Evolutionary conservation across 2,329 filamentous ascomycete species (phyloP), one percentile per base, ranked within the genome.

Genomic region (Cadophora sp.): DNA sequence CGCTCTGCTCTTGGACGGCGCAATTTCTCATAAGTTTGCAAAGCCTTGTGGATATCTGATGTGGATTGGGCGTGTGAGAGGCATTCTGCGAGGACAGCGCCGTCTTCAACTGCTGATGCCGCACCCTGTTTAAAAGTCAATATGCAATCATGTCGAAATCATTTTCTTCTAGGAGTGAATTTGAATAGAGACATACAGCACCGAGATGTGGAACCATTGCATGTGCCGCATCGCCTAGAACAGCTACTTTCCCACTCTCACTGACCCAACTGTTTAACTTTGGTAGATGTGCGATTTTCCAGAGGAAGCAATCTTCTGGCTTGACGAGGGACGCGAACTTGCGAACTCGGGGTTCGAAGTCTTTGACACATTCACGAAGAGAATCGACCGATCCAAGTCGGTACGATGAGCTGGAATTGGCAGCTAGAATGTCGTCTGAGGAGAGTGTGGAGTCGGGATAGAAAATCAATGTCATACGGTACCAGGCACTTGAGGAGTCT

Each of bases 171-270:
- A n/a, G n/a, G 30, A 33, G 30, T 5, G 30, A 33, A 5, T 33
- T 33, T 5, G n/a, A 14, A 24, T 13, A 14, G n/a, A 62, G 30
- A 22, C 27, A 18, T 58, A 64, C 62, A 27, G 43, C 43, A 4
- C 62, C 62, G 24, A 64, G 24, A 64, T 64, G 62, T 39, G 62
- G 62, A n/a, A 64, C 62, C 62, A 64, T 64, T 24, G 62, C 51
- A 64, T 64, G 62, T 3, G 62, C 62, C 0, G 62, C 62, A 64
- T 64, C 62, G 9, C 62, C 62, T 4, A 64, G 24, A 2, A 64
- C 18, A 13, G 41, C 39, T 14, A 64, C 51, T 8, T 55, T 64
- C 20, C 62, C 62, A 27, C 62, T 64, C 14, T 22, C 18, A 64
- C 51, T 58, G 16, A 58, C 51, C 62, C 62, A 64, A 14, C 39